phyloP scores from a whole-genome alignment of 805 yeast genomes.

The Saccharomyces cerevisiae region DNA sequence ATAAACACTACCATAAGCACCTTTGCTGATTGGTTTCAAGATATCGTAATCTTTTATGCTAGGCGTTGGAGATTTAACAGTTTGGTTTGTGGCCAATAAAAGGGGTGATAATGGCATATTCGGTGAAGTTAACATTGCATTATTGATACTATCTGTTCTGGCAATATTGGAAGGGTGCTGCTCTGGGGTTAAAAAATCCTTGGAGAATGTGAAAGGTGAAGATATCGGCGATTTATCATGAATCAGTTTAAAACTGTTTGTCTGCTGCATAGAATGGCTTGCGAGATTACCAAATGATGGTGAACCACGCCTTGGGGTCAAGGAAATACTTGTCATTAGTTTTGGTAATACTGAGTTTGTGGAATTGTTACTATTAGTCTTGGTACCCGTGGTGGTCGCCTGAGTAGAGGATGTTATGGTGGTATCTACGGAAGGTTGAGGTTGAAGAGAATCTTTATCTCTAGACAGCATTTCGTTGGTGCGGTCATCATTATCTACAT shows the following conservation, averaged over 20 bases:
- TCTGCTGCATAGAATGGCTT: slow-evolving; percentile 24
- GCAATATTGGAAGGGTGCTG: slow-evolving; percentile 19
- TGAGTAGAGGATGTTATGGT: background rate
- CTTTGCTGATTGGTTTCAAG: slow-evolving; percentile 87
- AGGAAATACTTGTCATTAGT: slow-evolving; percentile 24
- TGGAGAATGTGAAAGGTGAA: slow-evolving; percentile 48
- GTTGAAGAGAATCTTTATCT: background rate
- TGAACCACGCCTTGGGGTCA: slow-evolving; percentile 48
- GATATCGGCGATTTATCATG: slow-evolving; percentile 42
- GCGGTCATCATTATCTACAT: background rate
- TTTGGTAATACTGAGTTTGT: slow-evolving; percentile 16
- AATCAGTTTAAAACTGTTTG: slow-evolving; percentile 27
- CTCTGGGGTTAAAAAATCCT: slow-evolving; percentile 35
- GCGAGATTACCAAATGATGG: slow-evolving; percentile 34
- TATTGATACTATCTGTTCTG: background rate
- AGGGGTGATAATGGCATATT: slow-evolving; percentile 77
- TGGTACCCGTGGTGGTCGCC: background rate
- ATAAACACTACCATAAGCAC: slow-evolving; percentile 95
- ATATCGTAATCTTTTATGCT: slow-evolving; percentile 84
- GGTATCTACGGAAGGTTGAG: slow-evolving; percentile 4
- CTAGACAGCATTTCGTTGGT: background rate
- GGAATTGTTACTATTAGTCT: slow-evolving; percentile 6
- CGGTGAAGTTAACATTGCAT: slow-evolving; percentile 15
- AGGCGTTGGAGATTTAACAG: slow-evolving; percentile 46
- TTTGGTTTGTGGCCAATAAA: slow-evolving; percentile 54